Conservation (phyloP, 805 yeast genomes). For the Debaryomyces castellii region DNA sequence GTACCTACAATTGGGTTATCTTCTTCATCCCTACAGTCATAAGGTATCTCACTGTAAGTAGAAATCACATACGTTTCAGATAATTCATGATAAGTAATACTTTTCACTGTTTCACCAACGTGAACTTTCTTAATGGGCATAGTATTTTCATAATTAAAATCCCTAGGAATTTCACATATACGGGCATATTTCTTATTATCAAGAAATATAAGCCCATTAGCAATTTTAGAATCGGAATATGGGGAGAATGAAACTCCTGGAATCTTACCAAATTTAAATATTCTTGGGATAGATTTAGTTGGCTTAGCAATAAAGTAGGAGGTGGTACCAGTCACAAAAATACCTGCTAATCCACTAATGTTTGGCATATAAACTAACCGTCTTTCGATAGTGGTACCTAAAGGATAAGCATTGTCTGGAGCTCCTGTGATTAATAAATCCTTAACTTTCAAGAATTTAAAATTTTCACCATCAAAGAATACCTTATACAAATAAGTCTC, state of each 20-base stretch:
- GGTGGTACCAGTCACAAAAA: conserved; percentile 71
- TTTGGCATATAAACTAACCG: conserved; percentile 58
- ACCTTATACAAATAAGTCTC: conserved; percentile 69
- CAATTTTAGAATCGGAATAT: conserved; percentile 39
- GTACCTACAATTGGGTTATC: conserved; percentile 61
- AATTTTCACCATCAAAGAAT: conserved; percentile 46
- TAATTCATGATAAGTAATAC: conserved; percentile 66
- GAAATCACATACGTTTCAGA: conserved; percentile 65
- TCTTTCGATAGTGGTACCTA: conserved; percentile 69
- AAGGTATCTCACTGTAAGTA: conserved; percentile 57
- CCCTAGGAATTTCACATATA: conserved; percentile 47
- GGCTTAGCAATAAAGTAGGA: conserved; percentile 71
- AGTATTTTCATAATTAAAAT: conserved; percentile 55
- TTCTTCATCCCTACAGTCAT: conserved; percentile 71
- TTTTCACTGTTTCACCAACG: conserved; percentile 62
- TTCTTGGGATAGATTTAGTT: conserved; percentile 59
- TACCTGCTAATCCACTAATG: conserved; percentile 55
- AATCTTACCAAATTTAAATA: conserved; percentile 63
- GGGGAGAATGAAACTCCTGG: conserved; percentile 68
- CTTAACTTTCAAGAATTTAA: conserved; percentile 41
- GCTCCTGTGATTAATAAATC: conserved; percentile 66
- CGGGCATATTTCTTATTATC: conserved; percentile 72
- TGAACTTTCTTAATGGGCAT: conserved; percentile 55
- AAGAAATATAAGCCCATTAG: conserved; percentile 64
- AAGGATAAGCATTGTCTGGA: conserved; percentile 72